These are phyloP conservation scores for Syzygium oleosum DNA, from an alignment of 345 rosid species.

Conservation along the genomic window DNA sequence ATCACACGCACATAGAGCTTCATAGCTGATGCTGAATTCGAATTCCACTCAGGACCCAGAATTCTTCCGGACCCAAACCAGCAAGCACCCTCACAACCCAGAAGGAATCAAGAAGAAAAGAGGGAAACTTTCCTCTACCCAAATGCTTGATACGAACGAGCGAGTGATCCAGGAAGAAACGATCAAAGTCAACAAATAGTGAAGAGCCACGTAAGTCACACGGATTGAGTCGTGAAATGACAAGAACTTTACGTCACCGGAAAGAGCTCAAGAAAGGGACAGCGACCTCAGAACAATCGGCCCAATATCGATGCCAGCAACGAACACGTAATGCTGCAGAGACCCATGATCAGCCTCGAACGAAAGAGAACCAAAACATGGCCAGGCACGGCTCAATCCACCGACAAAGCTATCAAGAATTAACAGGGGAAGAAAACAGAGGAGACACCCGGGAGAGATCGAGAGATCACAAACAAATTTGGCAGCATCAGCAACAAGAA, in stretches of 20 bases:
- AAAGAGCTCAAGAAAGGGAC: background rate
- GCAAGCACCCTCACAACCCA: background rate
- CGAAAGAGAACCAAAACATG: background rate
- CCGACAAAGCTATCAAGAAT: background rate
- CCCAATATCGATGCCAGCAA: background rate
- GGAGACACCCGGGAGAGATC: background rate
- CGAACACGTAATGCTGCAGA: background rate
- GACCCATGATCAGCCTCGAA: background rate
- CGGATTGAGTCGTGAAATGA: background rate
- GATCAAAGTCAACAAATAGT: background rate
- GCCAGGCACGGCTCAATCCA: background rate
- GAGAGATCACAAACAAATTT: background rate
- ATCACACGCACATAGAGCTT: conserved; percentile 66
- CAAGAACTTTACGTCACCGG: background rate
- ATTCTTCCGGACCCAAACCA: background rate
- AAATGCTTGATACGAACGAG: background rate
- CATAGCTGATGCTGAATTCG: conserved; percentile 19
- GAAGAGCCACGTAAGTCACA: background rate
- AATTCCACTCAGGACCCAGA: background rate
- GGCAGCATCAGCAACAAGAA: background rate
- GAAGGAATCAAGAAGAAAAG: background rate
- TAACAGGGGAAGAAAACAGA: background rate
- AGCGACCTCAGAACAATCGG: background rate
- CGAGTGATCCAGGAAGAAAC: background rate
- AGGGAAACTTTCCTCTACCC: background rate